Percentiles rank a stretch among this genome's conserved stretches.
phyloP scores from a whole-genome alignment of 371 early-diverging fungal species.

The Lichtheimia corymbifera region DNA sequence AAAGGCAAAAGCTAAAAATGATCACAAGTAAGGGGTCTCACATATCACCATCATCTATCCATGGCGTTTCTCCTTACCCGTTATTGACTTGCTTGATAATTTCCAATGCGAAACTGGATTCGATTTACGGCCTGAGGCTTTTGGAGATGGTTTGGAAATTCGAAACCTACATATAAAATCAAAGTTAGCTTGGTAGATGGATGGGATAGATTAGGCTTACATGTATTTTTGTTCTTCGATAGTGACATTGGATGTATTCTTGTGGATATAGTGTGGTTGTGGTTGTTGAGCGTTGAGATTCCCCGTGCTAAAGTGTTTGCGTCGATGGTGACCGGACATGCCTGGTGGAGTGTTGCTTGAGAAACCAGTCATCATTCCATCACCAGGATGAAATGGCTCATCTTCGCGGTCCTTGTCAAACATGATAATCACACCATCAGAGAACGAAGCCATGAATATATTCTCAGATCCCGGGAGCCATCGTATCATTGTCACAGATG shows the following conservation, averaged over 20 bases:
- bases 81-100: slow-evolving; percentile 65
- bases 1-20: slow-evolving; percentile 70
- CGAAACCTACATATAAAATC: slow-evolving; percentile 12
- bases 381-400: slow-evolving; percentile 37
- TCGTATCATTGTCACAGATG: slow-evolving; percentile 75
- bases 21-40: not conserved
- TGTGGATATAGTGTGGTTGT: slow-evolving; percentile 3
- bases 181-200: not conserved
- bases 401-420: slow-evolving; percentile 93
- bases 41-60: not conserved
- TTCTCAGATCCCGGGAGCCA: slow-evolving; percentile 92
- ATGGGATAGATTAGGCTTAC: not conserved
- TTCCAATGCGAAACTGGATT: slow-evolving; percentile 83
- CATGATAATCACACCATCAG: slow-evolving; percentile 76
- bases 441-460: slow-evolving; percentile 82
- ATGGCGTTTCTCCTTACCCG: slow-evolving; percentile 43
- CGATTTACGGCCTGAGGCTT: slow-evolving; percentile 39
- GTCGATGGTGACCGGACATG: slow-evolving; percentile 3
- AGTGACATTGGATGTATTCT: slow-evolving; percentile 2
- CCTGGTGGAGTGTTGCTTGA: slow-evolving; percentile 1
- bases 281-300: slow-evolving; percentile 4
- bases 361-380: slow-evolving; percentile 11
- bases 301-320: slow-evolving; percentile 12
- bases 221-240: slow-evolving; percentile 8
- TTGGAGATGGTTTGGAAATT: slow-evolving; percentile 19